Percentiles rank a stretch among this genome's conserved stretches.
These are phyloP conservation scores for Candida sp. DNA, from an alignment of 1,139 yeast species.

Conservation along the genomic window DNA sequence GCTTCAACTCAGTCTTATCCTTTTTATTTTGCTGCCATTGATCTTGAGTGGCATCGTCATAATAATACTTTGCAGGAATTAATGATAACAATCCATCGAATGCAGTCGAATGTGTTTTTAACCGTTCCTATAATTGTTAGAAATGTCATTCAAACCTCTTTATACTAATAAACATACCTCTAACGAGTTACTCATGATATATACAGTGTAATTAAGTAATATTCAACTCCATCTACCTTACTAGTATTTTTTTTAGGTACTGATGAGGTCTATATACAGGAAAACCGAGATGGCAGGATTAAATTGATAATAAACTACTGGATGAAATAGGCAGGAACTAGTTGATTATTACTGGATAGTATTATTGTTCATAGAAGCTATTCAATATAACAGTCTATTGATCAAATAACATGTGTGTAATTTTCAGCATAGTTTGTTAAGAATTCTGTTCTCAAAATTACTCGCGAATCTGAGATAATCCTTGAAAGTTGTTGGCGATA, in stretches of 20 bases:
- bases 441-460: background rate
- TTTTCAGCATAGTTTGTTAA: background rate
- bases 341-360: too few species aligned
- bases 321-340: too few species aligned
- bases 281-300: too few species aligned
- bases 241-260: background rate
- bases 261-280: slow-evolving; percentile 4
- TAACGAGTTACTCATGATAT: slow-evolving; percentile 42
- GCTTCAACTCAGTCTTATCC: slow-evolving; percentile 60
- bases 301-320: too few species aligned
- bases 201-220: background rate
- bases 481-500: background rate
- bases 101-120: slow-evolving; percentile 80
- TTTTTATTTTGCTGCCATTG: slow-evolving; percentile 91
- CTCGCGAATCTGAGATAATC: slow-evolving; percentile 2
- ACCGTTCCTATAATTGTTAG: slow-evolving; percentile 60
- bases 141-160: slow-evolving; percentile 5
- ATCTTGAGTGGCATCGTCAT: slow-evolving; percentile 73
- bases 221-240: background rate
- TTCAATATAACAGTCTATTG: too few species aligned
- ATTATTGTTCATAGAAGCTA: too few species aligned
- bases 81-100: slow-evolving; percentile 87
- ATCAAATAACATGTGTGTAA: background rate
- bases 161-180: slow-evolving; percentile 37
- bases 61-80: slow-evolving; percentile 92